phyloP scores from a whole-genome alignment of 345 rosid species.

The Pugionium cornutum region DNA sequence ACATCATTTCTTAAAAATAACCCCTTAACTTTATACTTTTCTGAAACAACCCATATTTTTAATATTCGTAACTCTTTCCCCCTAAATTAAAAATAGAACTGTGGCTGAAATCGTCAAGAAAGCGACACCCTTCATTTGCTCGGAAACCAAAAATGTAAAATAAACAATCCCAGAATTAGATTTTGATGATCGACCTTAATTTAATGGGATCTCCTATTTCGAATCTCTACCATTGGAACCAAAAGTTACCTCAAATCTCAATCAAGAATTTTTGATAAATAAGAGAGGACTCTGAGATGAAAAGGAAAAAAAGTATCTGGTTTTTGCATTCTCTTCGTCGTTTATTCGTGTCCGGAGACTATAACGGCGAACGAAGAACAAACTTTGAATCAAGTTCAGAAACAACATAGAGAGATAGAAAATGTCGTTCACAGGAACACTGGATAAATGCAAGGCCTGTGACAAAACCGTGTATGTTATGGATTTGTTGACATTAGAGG shows the following conservation, averaged over 20 bases:
- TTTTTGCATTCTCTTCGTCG: constrained; percentile 29
- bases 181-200: neutral
- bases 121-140: constrained; percentile 21
- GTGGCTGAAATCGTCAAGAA: constrained; percentile 1
- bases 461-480: constrained; percentile 91
- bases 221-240: constrained; percentile 35
- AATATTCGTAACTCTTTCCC: neutral
- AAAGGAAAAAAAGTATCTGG: constrained; percentile 3
- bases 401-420: neutral
- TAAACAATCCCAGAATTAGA: constrained; percentile 30
- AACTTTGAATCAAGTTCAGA: neutral
- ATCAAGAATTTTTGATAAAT: constrained; percentile 22
- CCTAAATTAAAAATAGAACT: constrained; percentile 10
- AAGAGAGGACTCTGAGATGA: constrained; percentile 6
- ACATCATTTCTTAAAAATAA: constrained; percentile 2
- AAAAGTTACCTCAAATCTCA: constrained; percentile 22
- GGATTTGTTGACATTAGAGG: constrained; percentile 83
- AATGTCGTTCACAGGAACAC: constrained; percentile 93
- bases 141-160: constrained; percentile 1
- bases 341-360: constrained; percentile 32
- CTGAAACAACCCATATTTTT: neutral
- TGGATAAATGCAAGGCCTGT: constrained; percentile 98
- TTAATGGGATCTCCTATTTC: constrained; percentile 29
- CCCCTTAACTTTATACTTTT: neutral
- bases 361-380: constrained; percentile 18